phyloP scores from a whole-genome alignment of 106 monocot species.

The Allium sativum region DNA sequence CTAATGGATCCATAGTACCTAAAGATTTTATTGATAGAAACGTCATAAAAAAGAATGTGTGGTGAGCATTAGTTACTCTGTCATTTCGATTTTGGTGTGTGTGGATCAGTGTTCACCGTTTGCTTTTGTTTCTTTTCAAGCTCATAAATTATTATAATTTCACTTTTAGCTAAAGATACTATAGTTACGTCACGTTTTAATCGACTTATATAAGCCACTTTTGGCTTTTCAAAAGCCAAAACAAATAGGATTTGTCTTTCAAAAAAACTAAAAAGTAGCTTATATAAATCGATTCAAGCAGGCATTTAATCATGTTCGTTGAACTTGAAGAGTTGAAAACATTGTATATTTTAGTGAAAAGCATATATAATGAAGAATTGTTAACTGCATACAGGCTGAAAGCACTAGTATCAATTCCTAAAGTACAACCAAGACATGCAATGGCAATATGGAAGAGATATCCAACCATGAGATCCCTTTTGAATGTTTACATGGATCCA shows the following conservation, averaged over 20 bases:
- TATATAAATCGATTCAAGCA: too few species aligned
- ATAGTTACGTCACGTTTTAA: too few species aligned
- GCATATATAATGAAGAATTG: too few species aligned
- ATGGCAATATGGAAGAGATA: conserved; percentile 81
- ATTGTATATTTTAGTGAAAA: neutral
- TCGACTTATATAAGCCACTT: too few species aligned
- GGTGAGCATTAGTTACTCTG: conserved; percentile 28
- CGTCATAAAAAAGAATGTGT: conserved; percentile 58
- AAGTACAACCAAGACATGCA: conserved; percentile 71
- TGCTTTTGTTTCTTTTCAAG: neutral
- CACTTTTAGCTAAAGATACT: neutral
- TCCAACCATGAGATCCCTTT: conserved; percentile 77
- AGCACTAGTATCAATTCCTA: conserved; percentile 81
- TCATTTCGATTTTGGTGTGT: too few species aligned
- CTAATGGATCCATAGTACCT: conserved; percentile 68
- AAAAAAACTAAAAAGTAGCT: too few species aligned
- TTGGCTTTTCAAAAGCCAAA: too few species aligned
- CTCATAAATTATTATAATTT: neutral
- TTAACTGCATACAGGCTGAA: conserved; percentile 46
- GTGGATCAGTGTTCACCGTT: too few species aligned
- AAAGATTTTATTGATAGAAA: conserved; percentile 58
- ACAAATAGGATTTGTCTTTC: too few species aligned
- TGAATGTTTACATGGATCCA: conserved; percentile 63
- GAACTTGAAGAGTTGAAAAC: neutral
- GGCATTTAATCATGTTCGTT: neutral